Base-by-base conservation (phyloP, 805 yeast genomes). In the Kluyveromyces nonfermentans region DNA sequence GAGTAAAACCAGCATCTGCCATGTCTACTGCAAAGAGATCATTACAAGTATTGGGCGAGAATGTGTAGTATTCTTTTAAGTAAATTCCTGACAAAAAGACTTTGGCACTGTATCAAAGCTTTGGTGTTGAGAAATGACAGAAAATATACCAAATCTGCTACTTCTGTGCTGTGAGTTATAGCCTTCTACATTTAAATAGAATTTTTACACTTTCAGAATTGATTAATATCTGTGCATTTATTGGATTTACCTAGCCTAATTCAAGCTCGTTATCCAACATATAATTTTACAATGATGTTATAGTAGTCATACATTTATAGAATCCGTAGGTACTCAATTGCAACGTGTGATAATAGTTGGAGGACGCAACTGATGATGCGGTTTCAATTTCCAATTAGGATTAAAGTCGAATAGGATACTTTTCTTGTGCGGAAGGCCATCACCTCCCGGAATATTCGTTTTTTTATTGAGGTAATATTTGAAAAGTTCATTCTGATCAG, bases 1-100 rank as follows among this genome's bases (percentile, higher is more conserved):
- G 86, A 38, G 75, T 72, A 19, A 80, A 80, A 63, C 85, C 85
- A 18, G 75, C 74, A 16, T 70, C 77, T 37, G 80, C 81, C 10
- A 45, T 53, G 10, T 65, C 70, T 5, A 71, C 78, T 35, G 82
- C 82, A 33, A 58, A 56, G 42, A 65, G 64, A 46, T 67, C 70
- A 20, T 45, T 69, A 16, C 48, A 49, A 17, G 62, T 53, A 16
- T 52, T 51, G 35, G 30, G 30, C 12, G 30, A 25, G 12, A 10
- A 10, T 4, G 30, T 14, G 14, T 25, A 6, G 12, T 25, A 10
- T 10, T 25, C 9, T 7, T 22, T 22, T 25, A 10, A 10, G 12
- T 25, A 22, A 7, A 22, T 9, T 25, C 12, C 9, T 25, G 9
- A 14, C 30, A 25, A 10, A 14, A 25, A 25, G 12, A 25, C 12